phyloP scores from a whole-genome alignment of 2,329 filamentous ascomycete genomes.

The Monosporascus sp. region DNA sequence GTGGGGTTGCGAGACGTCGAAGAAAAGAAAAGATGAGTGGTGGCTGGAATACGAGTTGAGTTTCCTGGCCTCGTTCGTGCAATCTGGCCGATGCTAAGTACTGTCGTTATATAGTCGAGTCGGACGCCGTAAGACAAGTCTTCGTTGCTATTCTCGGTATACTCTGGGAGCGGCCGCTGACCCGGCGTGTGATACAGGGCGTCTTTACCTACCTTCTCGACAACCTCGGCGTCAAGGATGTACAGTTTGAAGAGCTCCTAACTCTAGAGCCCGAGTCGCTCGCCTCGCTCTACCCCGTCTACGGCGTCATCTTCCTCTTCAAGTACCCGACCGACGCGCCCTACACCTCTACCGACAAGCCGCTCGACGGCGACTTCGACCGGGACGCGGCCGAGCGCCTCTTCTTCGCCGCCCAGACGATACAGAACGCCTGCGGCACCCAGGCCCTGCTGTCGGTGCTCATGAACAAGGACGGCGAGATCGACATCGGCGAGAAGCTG shows the following conservation, averaged over 20 bases:
- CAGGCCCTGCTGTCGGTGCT: constrained; percentile 90
- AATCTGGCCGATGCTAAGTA: constrained; percentile 14
- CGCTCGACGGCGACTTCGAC: constrained; percentile 80
- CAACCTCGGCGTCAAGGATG: constrained; percentile 80
- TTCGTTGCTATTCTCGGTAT: constrained; percentile 4
- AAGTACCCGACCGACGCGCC: constrained; percentile 76
- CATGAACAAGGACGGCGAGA: constrained; percentile 66
- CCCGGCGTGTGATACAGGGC: constrained; percentile 52
- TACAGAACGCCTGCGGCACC: constrained; percentile 97
- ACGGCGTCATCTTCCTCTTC: constrained; percentile 98
- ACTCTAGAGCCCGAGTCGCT: constrained; percentile 76
- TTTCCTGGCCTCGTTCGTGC: constrained; percentile 7
- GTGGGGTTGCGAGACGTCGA: not conserved
- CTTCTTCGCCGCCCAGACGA: constrained; percentile 96
- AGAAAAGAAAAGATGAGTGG: constrained; percentile 53
- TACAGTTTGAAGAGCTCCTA: constrained; percentile 95
- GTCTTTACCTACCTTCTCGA: constrained; percentile 97
- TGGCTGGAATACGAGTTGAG: constrained; percentile 87
- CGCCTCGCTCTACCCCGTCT: constrained; percentile 67
- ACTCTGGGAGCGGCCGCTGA: constrained; percentile 12
- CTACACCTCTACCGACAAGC: constrained; percentile 55
- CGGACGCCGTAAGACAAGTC: constrained; percentile 68
- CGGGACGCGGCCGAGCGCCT: constrained; percentile 66
- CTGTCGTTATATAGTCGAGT: constrained; percentile 59
- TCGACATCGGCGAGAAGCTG: constrained; percentile 69